Conservation (phyloP, 257 asterid genomes). For the Primulina tabacum region DNA sequence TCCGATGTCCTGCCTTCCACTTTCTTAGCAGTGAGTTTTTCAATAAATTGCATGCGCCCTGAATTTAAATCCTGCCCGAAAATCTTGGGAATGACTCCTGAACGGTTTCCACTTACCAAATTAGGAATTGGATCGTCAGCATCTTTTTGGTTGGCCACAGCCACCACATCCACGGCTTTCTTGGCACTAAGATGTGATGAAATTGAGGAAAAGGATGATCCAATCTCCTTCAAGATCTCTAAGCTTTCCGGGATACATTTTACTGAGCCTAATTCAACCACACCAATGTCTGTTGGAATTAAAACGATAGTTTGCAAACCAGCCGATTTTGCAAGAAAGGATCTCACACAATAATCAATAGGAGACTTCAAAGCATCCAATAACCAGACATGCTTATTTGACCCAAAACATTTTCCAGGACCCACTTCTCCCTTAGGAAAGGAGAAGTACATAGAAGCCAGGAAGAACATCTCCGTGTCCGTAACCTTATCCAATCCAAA, state of each 20-base stretch:
- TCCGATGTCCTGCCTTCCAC: constrained; percentile 37
- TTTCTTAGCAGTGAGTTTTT: constrained; percentile 38
- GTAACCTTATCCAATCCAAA: constrained; percentile 90
- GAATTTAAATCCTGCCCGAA: constrained; percentile 58
- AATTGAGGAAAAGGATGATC: constrained; percentile 58
- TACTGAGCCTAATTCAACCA: constrained; percentile 87
- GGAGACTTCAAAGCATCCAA: constrained; percentile 47
- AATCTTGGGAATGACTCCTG: constrained; percentile 43
- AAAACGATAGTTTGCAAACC: constrained; percentile 80
- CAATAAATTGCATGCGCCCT: constrained; percentile 31
- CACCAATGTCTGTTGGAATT: constrained; percentile 86
- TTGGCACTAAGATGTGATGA: constrained; percentile 42
- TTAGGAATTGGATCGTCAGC: constrained; percentile 23
- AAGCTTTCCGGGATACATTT: constrained; percentile 62
- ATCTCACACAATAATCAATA: constrained; percentile 67
- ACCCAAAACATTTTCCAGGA: constrained; percentile 74
- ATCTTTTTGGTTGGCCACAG: constrained; percentile 28
- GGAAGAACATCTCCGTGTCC: constrained; percentile 92
- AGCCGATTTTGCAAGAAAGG: constrained; percentile 79
- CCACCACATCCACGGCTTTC: constrained; percentile 32
- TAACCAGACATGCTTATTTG: constrained; percentile 68
- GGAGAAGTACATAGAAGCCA: constrained; percentile 92
- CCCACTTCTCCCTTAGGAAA: constrained; percentile 87
- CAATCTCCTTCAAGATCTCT: constrained; percentile 52
- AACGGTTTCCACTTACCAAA: constrained; percentile 24